phyloP scores from a whole-genome alignment of 441 rosid species.

The Lepidium campestre region DNA sequence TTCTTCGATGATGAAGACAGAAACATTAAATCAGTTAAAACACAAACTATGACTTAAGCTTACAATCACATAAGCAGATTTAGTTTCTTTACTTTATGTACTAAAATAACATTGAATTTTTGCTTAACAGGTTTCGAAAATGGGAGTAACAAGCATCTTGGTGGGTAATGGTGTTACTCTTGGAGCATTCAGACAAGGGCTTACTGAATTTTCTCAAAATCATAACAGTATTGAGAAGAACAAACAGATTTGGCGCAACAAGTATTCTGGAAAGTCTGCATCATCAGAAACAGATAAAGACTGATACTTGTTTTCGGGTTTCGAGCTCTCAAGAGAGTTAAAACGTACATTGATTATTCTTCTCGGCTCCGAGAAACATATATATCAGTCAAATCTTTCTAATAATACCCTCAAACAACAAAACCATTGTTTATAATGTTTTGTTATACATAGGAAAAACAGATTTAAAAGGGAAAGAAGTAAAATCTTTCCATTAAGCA shows the following conservation, averaged over 20 bases:
- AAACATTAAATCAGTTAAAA: conserved; percentile 67
- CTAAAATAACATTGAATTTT: not conserved
- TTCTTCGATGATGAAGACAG: conserved; percentile 85
- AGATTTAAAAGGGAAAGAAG: not conserved
- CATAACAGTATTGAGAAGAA: conserved; percentile 45
- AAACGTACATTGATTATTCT: not conserved
- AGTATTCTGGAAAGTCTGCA: conserved; percentile 45
- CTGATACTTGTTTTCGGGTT: conserved; percentile 7
- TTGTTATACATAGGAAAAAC: not conserved
- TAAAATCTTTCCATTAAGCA: not conserved
- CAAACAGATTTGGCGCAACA: conserved; percentile 54
- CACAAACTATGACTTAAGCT: not conserved
- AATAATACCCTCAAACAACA: not conserved
- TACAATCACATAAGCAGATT: not conserved
- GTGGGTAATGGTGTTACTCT: conserved; percentile 70
- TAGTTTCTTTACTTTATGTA: not conserved
- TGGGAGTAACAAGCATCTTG: conserved; percentile 82
- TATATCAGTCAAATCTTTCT: not conserved
- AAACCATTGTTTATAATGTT: not conserved
- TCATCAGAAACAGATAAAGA: conserved; percentile 39
- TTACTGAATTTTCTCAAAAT: conserved; percentile 53
- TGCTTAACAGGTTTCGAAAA: conserved; percentile 56
- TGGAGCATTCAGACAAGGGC: conserved; percentile 68
- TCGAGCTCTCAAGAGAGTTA: not conserved
- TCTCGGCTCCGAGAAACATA: not conserved